A percentile compares a stretch with the other conserved stretches of the same genome.
Evolutionary conservation across 169 alveolate species (phyloP).

Genomic region (Babesia caballi): DNA sequence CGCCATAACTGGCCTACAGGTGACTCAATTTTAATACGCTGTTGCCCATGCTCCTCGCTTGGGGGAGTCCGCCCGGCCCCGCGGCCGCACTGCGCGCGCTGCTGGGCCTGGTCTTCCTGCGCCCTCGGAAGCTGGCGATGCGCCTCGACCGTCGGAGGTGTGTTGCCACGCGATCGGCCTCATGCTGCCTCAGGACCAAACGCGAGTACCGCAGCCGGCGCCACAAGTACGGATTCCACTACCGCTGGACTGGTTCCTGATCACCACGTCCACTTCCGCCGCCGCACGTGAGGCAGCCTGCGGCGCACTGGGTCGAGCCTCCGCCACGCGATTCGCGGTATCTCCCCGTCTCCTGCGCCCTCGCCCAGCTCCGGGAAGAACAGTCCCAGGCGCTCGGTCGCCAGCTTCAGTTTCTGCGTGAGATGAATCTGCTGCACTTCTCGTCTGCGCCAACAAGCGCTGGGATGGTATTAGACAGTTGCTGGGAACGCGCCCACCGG

Average conservation of each 20-base stretch:
- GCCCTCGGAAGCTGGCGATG: slow-evolving; percentile 59
- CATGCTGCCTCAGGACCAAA: slow-evolving; percentile 25
- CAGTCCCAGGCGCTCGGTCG: slow-evolving; percentile 23
- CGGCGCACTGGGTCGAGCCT: background rate
- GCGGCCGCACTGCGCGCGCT: background rate
- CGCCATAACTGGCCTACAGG: slow-evolving; percentile 27
- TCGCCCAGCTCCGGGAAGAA: slow-evolving; percentile 48
- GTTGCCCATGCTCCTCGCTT: background rate
- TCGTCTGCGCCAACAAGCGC: too few relatives aligned
- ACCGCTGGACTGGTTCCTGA: slow-evolving; percentile 61
- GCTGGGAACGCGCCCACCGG: too few relatives aligned
- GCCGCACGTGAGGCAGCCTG: slow-evolving; percentile 37
- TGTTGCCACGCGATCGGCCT: background rate
- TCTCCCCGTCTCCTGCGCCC: background rate
- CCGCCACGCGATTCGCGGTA: slow-evolving; percentile 30
- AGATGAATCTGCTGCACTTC: too few relatives aligned
- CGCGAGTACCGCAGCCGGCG: slow-evolving; percentile 49
- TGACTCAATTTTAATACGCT: background rate
- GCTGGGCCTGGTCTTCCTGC: slow-evolving; percentile 17
- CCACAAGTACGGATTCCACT: slow-evolving; percentile 59
- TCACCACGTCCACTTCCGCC: slow-evolving; percentile 62
- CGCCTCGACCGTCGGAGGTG: slow-evolving; percentile 61
- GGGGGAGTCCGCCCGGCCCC: background rate
- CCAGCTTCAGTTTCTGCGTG: slow-evolving; percentile 41
- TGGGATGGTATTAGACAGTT: too few relatives aligned